Percentiles rank a stretch among this genome's conserved stretches.
Conservation (phyloP, 495 filamentous ascomycete genomes). For the Trichoderma reesei region DNA sequence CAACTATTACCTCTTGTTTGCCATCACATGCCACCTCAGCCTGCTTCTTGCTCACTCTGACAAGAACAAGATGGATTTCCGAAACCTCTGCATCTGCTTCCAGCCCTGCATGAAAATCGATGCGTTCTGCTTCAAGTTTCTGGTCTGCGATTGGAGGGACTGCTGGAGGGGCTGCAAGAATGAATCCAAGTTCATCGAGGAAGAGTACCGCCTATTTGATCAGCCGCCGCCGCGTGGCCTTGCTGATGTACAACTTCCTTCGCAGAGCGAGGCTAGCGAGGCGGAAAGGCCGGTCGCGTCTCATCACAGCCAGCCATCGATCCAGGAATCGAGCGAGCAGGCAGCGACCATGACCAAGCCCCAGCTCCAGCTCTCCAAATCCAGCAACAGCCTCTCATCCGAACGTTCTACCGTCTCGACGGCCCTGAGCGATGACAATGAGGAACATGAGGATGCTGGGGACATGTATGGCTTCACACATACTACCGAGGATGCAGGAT, state of each 20-base stretch:
- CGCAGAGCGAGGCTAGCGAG: neutral
- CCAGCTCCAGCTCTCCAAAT: conserved; percentile 15
- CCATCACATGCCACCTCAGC: conserved; percentile 87
- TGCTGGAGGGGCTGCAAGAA: conserved; percentile 94
- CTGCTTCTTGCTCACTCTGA: conserved; percentile 75
- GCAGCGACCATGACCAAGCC: conserved; percentile 30
- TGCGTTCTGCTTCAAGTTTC: conserved; percentile 78
- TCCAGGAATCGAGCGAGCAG: conserved; percentile 17
- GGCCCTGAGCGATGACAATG: conserved; percentile 32
- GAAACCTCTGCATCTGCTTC: conserved; percentile 88
- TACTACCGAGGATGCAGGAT: conserved; percentile 16
- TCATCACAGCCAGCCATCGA: conserved; percentile 46
- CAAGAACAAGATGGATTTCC: conserved; percentile 91
- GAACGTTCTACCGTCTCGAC: conserved; percentile 28
- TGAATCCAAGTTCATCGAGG: conserved; percentile 66
- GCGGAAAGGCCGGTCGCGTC: conserved; percentile 48
- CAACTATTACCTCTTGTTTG: conserved; percentile 93
- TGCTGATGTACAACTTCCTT: neutral
- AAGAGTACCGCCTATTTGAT: conserved; percentile 59
- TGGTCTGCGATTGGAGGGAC: conserved; percentile 84
- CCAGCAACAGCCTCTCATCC: conserved; percentile 23
- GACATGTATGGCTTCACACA: conserved; percentile 4
- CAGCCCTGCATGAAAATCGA: conserved; percentile 92
- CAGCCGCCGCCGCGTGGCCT: conserved; percentile 32
- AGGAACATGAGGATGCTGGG: conserved; percentile 20